Base-by-base conservation (phyloP, 2,329 filamentous ascomycete genomes). In the Aspergillus awamori region DNA sequence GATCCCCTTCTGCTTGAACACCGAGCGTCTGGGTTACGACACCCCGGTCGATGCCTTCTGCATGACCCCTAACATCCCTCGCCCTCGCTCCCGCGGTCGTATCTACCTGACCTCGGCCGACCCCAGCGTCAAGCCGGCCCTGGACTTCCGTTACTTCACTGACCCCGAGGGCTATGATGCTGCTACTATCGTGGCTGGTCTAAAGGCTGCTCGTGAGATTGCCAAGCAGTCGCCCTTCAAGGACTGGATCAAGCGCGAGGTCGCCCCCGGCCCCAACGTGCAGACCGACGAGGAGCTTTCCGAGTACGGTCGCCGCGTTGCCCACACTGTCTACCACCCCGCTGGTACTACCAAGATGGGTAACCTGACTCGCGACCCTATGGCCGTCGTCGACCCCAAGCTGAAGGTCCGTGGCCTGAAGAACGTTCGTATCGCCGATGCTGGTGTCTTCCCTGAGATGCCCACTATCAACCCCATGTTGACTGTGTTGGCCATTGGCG, bases 321-420 rank as follows among this genome's bases (percentile, higher is more conserved):
- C 92, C 4, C 92, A 96, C 77, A 96, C 92, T 1, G 92, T 96
- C 30, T 96, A 96, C 79, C 92, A 96, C 77, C 92, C 92, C 0
- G 89, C 90, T 11, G 92, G 92, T 56, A 96, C 92, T 17, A 95
- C 92, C 58, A 93, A 93, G 83, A 96, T 96, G 92, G 92, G 92
- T 36, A 87, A 93, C 71, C 78, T 90, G 5, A 76, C 75, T 59
- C 84, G 81, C 57, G 91, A 96, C 73, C 79, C 85, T 53, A 79
- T 88, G 74, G 92, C 91, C 5, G 93, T 96, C 20, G 92, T 96
- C n/a, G 89, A 95, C 72, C 83, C 84, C 26, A 82, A 89, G 72
- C 78, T 96, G 64, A 89, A 86, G 79, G 81, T 96, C 30, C 83
- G 87, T 28, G 92, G 91, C 0, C 77, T 96, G 65, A 86, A 87